A percentile compares a stretch with the other conserved stretches of the same genome.
Evolutionary conservation across 441 rosid genomes (phyloP).

Genomic region (Adansonia gregorii): DNA sequence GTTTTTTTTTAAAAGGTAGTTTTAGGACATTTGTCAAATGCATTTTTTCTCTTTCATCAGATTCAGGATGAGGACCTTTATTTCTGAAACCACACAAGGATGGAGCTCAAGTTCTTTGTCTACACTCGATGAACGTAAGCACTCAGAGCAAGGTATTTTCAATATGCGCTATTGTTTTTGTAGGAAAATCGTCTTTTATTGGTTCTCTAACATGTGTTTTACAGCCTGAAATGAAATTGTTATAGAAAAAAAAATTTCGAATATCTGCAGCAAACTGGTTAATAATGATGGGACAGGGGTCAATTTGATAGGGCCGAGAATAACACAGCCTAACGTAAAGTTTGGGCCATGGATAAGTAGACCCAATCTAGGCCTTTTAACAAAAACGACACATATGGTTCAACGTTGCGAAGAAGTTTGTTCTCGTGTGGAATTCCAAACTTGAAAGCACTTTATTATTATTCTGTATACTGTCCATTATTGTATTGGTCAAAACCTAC

Average conservation of each 20-base stretch:
- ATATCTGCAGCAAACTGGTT: not conserved
- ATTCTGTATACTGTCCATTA: too few relatives aligned
- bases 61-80: too few relatives aligned
- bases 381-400: not conserved
- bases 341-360: not conserved
- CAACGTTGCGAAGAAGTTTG: not conserved
- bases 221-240: too few relatives aligned
- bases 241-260: too few relatives aligned
- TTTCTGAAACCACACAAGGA: conserved; percentile 30
- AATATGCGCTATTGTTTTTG: not conserved
- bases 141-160: conserved; percentile 48
- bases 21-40: conserved; percentile 31
- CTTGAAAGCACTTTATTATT: not conserved
- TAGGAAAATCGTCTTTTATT: too few relatives aligned
- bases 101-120: conserved; percentile 61
- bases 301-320: not conserved
- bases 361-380: not conserved
- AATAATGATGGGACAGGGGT: not conserved
- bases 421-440: not conserved
- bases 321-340: too few relatives aligned
- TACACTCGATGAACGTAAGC: conserved; percentile 51
- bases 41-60: too few relatives aligned
- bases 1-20: too few relatives aligned
- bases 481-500: not conserved
- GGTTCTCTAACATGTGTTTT: too few relatives aligned